These are phyloP conservation scores for Paraphaeosphaeria minitans DNA, from an alignment of 2,329 filamentous ascomycete genomes.

Conservation along the genomic window DNA sequence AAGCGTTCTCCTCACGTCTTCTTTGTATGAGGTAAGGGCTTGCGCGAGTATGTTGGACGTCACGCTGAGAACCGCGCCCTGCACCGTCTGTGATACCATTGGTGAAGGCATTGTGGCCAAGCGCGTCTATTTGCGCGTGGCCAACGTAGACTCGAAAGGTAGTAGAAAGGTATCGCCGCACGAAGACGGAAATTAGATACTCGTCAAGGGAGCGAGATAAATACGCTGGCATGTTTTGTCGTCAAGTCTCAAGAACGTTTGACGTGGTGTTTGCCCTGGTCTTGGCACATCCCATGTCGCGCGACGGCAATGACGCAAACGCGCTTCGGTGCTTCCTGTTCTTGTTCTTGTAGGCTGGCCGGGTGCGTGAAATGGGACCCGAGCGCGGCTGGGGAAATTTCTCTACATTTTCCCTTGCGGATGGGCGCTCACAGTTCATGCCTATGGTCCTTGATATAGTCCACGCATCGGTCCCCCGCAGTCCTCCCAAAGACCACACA, in stretches of 20 bases:
- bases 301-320: slow-evolving; percentile 10
- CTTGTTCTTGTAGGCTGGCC: no score
- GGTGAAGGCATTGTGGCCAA: slow-evolving; percentile 32
- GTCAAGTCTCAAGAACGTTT: slow-evolving; percentile 22
- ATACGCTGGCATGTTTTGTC: slow-evolving; percentile 6
- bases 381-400: no score
- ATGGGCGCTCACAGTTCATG: background rate
- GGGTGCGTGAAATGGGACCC: no score
- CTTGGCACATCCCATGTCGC: slow-evolving; percentile 11
- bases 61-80: slow-evolving; percentile 68
- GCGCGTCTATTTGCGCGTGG: background rate
- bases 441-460: slow-evolving; percentile 10
- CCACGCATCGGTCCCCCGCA: slow-evolving; percentile 50
- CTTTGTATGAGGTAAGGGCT: slow-evolving; percentile 66
- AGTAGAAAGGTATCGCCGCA: background rate
- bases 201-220: background rate
- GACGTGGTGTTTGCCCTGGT: slow-evolving; percentile 8
- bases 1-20: slow-evolving; percentile 55
- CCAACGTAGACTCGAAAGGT: background rate
- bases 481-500: slow-evolving; percentile 68
- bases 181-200: background rate
- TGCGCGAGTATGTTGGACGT: slow-evolving; percentile 78
- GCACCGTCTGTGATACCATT: slow-evolving; percentile 53
- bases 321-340: background rate
- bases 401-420: no score